A percentile compares a stretch with the other conserved stretches of the same genome.
These are phyloP conservation scores for Cyclaneusma minus DNA, from an alignment of 2,329 filamentous ascomycete genomes.

Conservation along the genomic window DNA sequence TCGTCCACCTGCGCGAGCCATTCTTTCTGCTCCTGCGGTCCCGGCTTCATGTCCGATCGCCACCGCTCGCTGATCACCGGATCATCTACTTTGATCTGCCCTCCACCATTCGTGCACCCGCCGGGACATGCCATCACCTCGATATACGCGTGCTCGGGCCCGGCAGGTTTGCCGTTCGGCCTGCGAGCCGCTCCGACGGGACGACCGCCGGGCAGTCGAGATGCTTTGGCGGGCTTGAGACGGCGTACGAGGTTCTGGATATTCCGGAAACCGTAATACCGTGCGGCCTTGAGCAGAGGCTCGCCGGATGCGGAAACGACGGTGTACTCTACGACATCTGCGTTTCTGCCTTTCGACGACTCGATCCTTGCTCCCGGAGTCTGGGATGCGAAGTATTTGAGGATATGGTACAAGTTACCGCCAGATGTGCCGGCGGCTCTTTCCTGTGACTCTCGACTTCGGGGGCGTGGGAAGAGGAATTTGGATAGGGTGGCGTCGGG, in stretches of 20 bases:
- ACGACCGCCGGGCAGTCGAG: slow-evolving; percentile 65
- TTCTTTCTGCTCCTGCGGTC: slow-evolving; percentile 67
- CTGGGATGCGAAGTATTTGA: slow-evolving; percentile 55
- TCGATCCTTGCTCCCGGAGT: slow-evolving; percentile 59
- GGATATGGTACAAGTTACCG: slow-evolving; percentile 74
- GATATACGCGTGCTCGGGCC: slow-evolving; percentile 71
- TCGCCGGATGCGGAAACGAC: slow-evolving; percentile 42
- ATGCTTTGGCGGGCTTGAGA: slow-evolving; percentile 65
- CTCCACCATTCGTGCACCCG: slow-evolving; percentile 96
- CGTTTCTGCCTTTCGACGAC: slow-evolving; percentile 65
- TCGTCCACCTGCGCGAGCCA: slow-evolving; percentile 77
- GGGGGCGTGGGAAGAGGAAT: slow-evolving; percentile 56
- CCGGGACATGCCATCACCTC: slow-evolving; percentile 99
- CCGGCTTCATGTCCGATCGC: slow-evolving; percentile 37
- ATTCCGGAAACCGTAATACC: slow-evolving; percentile 95
- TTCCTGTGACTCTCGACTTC: slow-evolving; percentile 26
- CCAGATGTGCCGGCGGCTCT: slow-evolving; percentile 64
- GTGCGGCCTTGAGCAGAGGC: slow-evolving; percentile 60
- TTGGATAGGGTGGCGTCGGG: slow-evolving; percentile 54
- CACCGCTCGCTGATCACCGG: slow-evolving; percentile 39
- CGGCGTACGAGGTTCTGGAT: slow-evolving; percentile 96
- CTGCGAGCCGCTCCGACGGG: slow-evolving; percentile 39
- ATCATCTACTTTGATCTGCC: slow-evolving; percentile 85
- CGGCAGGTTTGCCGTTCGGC: slow-evolving; percentile 29
- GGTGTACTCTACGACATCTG: slow-evolving; percentile 77